A percentile compares a stretch with the other conserved stretches of the same genome.
Conservation (phyloP, 257 asterid species). For the Gentiana macrophylla region DNA sequence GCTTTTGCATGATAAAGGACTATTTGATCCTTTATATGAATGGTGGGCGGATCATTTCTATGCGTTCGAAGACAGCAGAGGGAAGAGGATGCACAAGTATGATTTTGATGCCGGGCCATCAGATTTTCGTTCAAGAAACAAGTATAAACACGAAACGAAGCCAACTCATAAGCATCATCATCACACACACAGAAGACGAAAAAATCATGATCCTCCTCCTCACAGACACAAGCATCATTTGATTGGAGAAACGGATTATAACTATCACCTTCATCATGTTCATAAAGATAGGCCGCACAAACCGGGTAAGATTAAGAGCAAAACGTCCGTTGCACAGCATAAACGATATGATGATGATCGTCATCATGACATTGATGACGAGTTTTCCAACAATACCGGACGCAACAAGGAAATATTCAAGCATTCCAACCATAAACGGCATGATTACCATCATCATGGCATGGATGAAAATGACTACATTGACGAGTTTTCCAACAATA, state of each 20-base stretch:
- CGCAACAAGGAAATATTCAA: slow-evolving; percentile 14
- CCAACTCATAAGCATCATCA: slow-evolving; percentile 35
- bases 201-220: slow-evolving; percentile 23
- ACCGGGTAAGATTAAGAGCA: slow-evolving; percentile 39
- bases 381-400: slow-evolving; percentile 14
- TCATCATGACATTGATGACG: slow-evolving; percentile 31
- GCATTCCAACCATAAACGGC: slow-evolving; percentile 11
- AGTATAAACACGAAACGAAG: slow-evolving; percentile 30
- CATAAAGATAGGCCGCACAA: slow-evolving; percentile 48
- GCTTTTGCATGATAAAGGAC: slow-evolving; percentile 82
- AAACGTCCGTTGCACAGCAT: slow-evolving; percentile 18
- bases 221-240: slow-evolving; percentile 20
- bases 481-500: slow-evolving; percentile 18
- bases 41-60: slow-evolving; percentile 95
- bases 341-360: slow-evolving; percentile 27
- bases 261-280: slow-evolving; percentile 61
- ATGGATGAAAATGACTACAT: slow-evolving; percentile 9
- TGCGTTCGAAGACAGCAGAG: slow-evolving; percentile 20
- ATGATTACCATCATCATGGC: slow-evolving; percentile 28
- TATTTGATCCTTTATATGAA: slow-evolving; percentile 81
- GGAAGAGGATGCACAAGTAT: slow-evolving; percentile 14
- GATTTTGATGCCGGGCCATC: slow-evolving; percentile 19
- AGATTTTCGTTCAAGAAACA: slow-evolving; percentile 20
- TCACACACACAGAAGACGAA: slow-evolving; percentile 24
- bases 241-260: slow-evolving; percentile 37